A percentile compares a stretch with the other conserved stretches of the same genome.
These are phyloP conservation scores for Eimeria zaria DNA, from an alignment of 169 alveolate species.

Conservation along the genomic window DNA sequence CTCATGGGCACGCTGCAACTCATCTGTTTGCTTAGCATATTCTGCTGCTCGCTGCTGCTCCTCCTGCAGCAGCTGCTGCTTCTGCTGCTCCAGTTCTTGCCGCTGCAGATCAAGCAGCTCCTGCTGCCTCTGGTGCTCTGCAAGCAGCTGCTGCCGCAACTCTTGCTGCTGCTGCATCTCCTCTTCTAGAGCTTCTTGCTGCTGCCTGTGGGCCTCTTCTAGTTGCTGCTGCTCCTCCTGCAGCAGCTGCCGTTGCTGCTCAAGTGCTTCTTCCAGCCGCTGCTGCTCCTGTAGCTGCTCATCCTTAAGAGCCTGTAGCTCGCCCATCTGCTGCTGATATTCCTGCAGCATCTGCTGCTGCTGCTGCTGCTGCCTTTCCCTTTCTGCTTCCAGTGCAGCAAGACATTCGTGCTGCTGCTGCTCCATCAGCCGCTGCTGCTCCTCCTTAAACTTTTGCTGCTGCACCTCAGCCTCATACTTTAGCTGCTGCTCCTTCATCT, in stretches of 20 bases:
- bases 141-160: slow-evolving; percentile 43
- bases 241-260: slow-evolving; percentile 67
- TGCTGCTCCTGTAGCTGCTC: slow-evolving; percentile 50
- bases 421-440: slow-evolving; percentile 37
- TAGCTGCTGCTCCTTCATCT: slow-evolving; percentile 1
- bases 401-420: not conserved
- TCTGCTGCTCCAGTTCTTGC: slow-evolving; percentile 47
- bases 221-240: slow-evolving; percentile 57
- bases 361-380: slow-evolving; percentile 36
- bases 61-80: slow-evolving; percentile 73
- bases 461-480: not conserved
- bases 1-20: slow-evolving; percentile 29
- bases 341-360: slow-evolving; percentile 10
- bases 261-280: not conserved
- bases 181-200: slow-evolving; percentile 9
- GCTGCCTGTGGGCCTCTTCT: slow-evolving; percentile 45
- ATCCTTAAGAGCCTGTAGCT: slow-evolving; percentile 8
- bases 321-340: slow-evolving; percentile 21
- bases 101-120: slow-evolving; percentile 48
- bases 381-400: slow-evolving; percentile 10
- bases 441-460: slow-evolving; percentile 1
- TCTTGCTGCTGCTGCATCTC: slow-evolving; percentile 60
- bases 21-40: not conserved
- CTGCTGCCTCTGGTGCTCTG: slow-evolving; percentile 31
- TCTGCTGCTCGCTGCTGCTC: slow-evolving; percentile 24